Evolutionary conservation across 148 eudicot species (phyloP).

Genomic region (Rhododendron simsii): DNA sequence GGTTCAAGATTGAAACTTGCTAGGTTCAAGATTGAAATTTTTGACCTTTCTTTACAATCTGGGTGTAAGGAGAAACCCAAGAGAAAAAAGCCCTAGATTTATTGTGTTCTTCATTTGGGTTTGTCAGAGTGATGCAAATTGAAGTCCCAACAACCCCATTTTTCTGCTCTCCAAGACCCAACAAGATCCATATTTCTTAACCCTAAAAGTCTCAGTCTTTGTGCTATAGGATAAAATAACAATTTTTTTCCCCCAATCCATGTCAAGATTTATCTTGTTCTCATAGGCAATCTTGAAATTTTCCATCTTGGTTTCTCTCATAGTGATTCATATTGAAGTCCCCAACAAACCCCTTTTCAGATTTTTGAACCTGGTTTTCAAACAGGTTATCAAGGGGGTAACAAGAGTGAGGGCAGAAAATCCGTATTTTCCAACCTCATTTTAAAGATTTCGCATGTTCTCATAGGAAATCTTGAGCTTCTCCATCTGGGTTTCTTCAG

Average conservation of each 20-base stretch:
- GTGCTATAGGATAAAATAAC: background rate
- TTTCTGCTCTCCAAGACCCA: background rate
- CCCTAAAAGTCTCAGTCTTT: background rate
- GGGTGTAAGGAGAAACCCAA: background rate
- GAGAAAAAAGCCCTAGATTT: background rate
- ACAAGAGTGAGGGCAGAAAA: background rate
- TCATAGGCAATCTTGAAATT: background rate
- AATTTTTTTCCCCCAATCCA: background rate
- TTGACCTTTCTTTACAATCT: background rate
- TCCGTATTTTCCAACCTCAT: background rate
- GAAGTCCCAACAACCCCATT: background rate
- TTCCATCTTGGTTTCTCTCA: background rate
- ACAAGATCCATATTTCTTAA: background rate
- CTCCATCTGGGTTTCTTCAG: conserved; percentile 19
- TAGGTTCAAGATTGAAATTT: background rate
- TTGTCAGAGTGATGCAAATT: background rate
- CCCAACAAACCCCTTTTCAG: background rate
- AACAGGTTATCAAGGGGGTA: background rate
- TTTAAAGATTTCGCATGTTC: background rate
- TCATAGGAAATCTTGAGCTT: conserved; percentile 9
- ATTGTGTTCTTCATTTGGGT: background rate
- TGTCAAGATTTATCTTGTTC: background rate
- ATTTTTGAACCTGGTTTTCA: background rate
- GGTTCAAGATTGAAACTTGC: background rate
- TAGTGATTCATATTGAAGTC: background rate